Base-by-base conservation (phyloP, 2,329 filamentous ascomycete genomes). In the Scolecobasidium constrictum region DNA sequence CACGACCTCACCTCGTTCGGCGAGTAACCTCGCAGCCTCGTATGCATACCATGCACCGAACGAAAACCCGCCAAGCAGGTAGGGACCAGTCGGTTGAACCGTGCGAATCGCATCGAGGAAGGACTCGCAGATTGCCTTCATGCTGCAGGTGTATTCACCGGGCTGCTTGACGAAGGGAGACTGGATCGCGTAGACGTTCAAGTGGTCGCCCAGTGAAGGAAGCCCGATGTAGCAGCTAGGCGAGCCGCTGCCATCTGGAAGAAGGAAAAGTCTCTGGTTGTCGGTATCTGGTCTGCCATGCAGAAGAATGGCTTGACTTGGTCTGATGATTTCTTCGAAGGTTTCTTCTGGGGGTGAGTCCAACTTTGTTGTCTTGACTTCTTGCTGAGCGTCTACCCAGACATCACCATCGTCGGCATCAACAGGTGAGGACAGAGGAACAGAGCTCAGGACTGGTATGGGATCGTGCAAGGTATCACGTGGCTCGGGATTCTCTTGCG, bases 11-110 rank as follows among this genome's bases (percentile, higher is more conserved):
- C 53, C 53, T 4, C 44, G 48, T 0, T 36, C 42, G 5, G 48
- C 35, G 1, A 60, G 49, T 20, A 48, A 37, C 38, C 51, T 48
- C 3, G 56, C 53, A 7, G 47, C 49, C 9, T 51, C 56, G 42
- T 50, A 85, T 34, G 81, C 80, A 46, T 80, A 78, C 38, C 86
- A 78, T 23, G 82, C 82, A 20, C 83, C 83, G 1, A 81, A 81
- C n/a, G 77, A 83, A 83, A 82, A 87, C 19, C 83, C 83, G n/a
- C 77, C 73, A 1, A 86, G 61, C 39, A 72, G 70, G 60, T 84
- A 85, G 1, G 80, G 78, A 0, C 67, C 65, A 12, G 59, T 57
- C 4, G 68, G 64, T 48, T 73, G 65, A 18, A 67, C 58, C n/a
- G 63, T 63, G 3, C 61, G 63, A 26, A 72, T 62, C 44, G 69